phyloP scores from a whole-genome alignment of 2,329 filamentous ascomycete species.

The Fusarium haematococcum region DNA sequence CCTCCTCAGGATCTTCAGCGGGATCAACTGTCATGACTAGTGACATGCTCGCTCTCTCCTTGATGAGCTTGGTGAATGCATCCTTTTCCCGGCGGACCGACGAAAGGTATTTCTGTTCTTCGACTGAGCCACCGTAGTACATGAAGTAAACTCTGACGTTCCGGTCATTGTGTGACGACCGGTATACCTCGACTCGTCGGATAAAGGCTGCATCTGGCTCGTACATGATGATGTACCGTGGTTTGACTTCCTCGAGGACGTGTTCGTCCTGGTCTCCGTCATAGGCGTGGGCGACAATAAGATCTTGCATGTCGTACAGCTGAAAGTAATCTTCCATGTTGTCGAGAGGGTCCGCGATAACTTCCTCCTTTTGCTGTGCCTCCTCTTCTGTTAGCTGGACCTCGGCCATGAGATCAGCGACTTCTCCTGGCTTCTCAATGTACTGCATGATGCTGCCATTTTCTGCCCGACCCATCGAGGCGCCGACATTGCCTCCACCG shows the following conservation, averaged over 20 bases:
- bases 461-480: slow-evolving; percentile 71
- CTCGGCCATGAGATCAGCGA: slow-evolving; percentile 84
- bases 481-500: slow-evolving; percentile 76
- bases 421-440: slow-evolving; percentile 85
- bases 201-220: slow-evolving; percentile 96
- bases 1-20: slow-evolving; percentile 85
- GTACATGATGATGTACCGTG: slow-evolving; percentile 98
- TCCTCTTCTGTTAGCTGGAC: slow-evolving; percentile 85
- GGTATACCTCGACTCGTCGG: slow-evolving; percentile 92
- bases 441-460: slow-evolving; percentile 81
- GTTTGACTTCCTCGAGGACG: slow-evolving; percentile 92
- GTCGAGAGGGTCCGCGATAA: slow-evolving; percentile 81
- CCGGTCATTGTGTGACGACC: slow-evolving; percentile 90
- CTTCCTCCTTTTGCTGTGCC: slow-evolving; percentile 78
- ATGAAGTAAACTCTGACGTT: slow-evolving; percentile 96
- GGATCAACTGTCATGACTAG: slow-evolving; percentile 82
- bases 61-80: slow-evolving; percentile 93
- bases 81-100: slow-evolving; percentile 95
- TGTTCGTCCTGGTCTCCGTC: slow-evolving; percentile 97
- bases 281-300: slow-evolving; percentile 92
- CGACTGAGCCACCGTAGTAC: slow-evolving; percentile 94
- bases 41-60: slow-evolving; percentile 93
- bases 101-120: slow-evolving; percentile 93
- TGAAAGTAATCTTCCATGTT: slow-evolving; percentile 94
- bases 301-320: slow-evolving; percentile 89